A percentile compares a stretch with the other conserved stretches of the same genome.
phyloP scores from a whole-genome alignment of 148 eudicot genomes.

The Vaccinium myrtillus region DNA sequence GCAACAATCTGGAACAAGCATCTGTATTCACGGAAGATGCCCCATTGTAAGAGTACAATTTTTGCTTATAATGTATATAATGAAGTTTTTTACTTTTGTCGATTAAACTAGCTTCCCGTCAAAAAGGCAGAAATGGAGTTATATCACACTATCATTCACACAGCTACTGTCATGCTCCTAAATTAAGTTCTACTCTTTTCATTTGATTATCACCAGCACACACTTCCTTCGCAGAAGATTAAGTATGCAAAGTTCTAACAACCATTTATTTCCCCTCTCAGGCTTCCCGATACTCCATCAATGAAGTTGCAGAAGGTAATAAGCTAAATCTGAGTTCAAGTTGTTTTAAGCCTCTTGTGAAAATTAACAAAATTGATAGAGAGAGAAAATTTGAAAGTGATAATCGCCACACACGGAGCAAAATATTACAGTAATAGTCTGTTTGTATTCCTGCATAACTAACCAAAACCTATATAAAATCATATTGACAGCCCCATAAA shows the following conservation, averaged over 20 bases:
- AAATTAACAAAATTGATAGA: too few relatives aligned
- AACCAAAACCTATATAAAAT: neutral
- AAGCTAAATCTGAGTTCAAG: neutral
- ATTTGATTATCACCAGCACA: neutral
- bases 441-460: neutral
- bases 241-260: neutral
- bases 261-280: neutral
- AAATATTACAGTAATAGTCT: neutral
- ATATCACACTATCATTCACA: neutral
- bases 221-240: neutral
- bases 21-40: neutral
- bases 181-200: neutral
- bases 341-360: neutral
- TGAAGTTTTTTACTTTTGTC: too few relatives aligned
- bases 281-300: neutral
- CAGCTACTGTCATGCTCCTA: too few relatives aligned
- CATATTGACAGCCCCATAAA: neutral
- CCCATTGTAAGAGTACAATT: neutral
- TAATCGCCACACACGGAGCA: too few relatives aligned
- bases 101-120: too few relatives aligned
- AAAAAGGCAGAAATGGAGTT: neutral
- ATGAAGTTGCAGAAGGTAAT: neutral
- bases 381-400: too few relatives aligned
- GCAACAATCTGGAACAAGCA: neutral
- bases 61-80: too few relatives aligned